phyloP scores from a whole-genome alignment of 2,329 filamentous ascomycete species.

The Gyromitra esculenta region DNA sequence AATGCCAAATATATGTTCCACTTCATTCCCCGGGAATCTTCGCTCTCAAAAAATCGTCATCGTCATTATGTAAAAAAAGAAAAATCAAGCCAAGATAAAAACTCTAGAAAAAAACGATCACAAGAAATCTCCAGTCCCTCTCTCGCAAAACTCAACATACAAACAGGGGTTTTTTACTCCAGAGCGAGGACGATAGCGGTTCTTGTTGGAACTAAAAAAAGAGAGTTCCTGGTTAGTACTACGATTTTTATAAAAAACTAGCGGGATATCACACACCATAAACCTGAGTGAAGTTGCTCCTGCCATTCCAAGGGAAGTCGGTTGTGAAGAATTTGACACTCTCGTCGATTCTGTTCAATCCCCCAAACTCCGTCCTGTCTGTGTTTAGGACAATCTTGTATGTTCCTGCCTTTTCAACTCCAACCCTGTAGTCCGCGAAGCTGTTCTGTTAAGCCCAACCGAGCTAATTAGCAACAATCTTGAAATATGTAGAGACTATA shows the following conservation, averaged over 20 bases:
- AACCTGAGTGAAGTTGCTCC: constrained; percentile 90
- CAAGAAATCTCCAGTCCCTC: constrained; percentile 22
- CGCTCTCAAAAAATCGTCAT: constrained; percentile 30
- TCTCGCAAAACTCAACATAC: not conserved
- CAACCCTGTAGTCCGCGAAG: constrained; percentile 91
- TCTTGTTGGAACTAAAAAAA: constrained; percentile 70
- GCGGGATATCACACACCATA: constrained; percentile 66
- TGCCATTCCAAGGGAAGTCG: constrained; percentile 85
- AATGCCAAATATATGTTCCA: constrained; percentile 24
- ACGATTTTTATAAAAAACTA: not conserved
- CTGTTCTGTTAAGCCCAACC: constrained; percentile 64
- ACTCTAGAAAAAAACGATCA: constrained; percentile 47
- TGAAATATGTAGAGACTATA: not conserved
- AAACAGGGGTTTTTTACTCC: constrained; percentile 9
- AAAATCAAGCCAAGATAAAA: constrained; percentile 40
- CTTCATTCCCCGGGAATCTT: constrained; percentile 16
- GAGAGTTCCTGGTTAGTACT: not conserved
- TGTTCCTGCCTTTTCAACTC: constrained; percentile 82
- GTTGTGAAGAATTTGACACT: constrained; percentile 92
- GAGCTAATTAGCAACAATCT: constrained; percentile 3
- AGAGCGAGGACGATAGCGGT: constrained; percentile 74
- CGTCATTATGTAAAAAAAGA: constrained; percentile 46
- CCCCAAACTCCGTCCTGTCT: constrained; percentile 80
- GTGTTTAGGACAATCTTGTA: constrained; percentile 87
- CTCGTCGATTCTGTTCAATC: constrained; percentile 78